Evolutionary conservation across 108 stramenopile species (phyloP), one percentile per base, ranked within the genome.

Genomic region (Skeletonema costatum): DNA sequence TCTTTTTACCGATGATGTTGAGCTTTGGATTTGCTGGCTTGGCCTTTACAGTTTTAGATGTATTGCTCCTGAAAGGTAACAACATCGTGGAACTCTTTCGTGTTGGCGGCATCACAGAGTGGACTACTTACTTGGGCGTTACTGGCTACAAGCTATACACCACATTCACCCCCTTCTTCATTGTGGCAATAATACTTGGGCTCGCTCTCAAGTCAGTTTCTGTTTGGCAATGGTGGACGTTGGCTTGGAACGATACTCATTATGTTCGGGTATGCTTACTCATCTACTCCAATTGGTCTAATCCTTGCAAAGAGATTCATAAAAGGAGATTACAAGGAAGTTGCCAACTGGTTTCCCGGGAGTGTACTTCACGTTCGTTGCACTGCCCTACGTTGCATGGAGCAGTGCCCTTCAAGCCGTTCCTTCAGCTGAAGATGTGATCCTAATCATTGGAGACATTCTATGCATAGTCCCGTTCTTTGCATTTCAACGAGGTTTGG

Each of bases 401-500:
- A 38, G 58, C 12, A 65, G 56, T 25, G 25, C 68, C 33, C 44
- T 46, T 25, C 76, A 76, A 82, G 64, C 71, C 16, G 41, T 77
- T 9, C 76, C 75, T 19, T 68, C 68, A 8, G 25, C 68, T 32
- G 16, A 70, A 42, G 39, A 73, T 14, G 35, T 42, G 4, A 73
- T 78, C 5, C 25, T 83, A n/a, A 73, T 78, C 11, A 41, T 83
- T 8, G 86, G 83, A n/a, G 86, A 84, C 38, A 32, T 84, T 51
- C 35, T 87, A 9, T 77, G 72, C 38, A 66, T 77, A n/a, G 16
- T 46, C 16, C 85, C 85, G 3, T 66, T 41, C 12, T 39, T 86
- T 21, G 77, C 82, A 3, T 86, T 86, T 42, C 85, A 86, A 58
- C 72, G 81, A 16, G 85, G 78, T 25, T 25, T 86, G n/a, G 80